A percentile compares a stretch with the other conserved stretches of the same genome.
Conservation (phyloP, 768 basidiomycete genomes). For the Cystobasidium onofrii region DNA sequence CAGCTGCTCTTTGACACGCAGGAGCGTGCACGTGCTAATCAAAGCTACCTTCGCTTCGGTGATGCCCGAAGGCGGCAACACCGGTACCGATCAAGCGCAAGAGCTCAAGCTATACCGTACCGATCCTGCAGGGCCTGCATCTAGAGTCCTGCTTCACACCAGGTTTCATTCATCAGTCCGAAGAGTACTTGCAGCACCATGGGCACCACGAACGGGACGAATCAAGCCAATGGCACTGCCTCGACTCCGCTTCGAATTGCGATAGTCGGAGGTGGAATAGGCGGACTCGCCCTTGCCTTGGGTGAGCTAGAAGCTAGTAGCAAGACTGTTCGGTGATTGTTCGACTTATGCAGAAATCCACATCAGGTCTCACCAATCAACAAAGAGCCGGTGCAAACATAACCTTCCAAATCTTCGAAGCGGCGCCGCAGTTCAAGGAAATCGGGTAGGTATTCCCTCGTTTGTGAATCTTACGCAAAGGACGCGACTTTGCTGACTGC, state of each 20-base stretch:
- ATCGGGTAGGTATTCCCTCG: background rate
- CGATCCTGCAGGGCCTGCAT: too few species aligned
- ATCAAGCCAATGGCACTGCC: background rate
- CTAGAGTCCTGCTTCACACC: background rate
- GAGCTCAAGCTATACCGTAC: too few species aligned
- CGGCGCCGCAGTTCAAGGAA: slow-evolving; percentile 25
- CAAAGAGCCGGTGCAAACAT: background rate
- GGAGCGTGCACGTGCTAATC: too few species aligned
- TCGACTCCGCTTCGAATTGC: background rate
- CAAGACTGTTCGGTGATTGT: too few species aligned
- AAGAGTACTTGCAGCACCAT: background rate
- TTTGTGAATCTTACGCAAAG: background rate
- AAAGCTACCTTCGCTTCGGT: too few species aligned
- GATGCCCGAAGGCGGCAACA: too few species aligned
- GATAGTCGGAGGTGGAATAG: slow-evolving; percentile 24
- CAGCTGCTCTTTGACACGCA: too few species aligned
- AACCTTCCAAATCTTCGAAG: slow-evolving; percentile 11
- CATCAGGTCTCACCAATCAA: background rate
- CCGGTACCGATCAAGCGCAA: too few species aligned
- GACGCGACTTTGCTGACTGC: too few species aligned
- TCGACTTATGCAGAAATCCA: too few species aligned
- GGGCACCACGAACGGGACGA: background rate
- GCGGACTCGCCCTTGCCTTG: slow-evolving; percentile 15
- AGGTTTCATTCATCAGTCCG: background rate
- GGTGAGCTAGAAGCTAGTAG: background rate